Evolutionary conservation across 768 basidiomycete species (phyloP).

Genomic region (Crassisporium funariophilum): DNA sequence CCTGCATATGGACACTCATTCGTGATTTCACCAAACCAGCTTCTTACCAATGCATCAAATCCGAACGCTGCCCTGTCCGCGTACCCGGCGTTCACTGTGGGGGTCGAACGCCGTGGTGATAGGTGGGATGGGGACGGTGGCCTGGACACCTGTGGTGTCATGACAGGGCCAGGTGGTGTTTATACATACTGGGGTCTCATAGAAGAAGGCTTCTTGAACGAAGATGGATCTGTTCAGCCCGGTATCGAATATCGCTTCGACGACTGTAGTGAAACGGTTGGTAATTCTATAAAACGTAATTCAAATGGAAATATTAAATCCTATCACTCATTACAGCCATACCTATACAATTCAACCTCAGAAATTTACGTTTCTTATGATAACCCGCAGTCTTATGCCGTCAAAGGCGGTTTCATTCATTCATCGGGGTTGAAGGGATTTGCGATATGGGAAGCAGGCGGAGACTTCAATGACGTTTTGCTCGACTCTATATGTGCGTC

Average conservation of each 20-base stretch:
- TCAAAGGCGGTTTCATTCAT: conserved; percentile 65
- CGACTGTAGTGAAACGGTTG: conserved; percentile 73
- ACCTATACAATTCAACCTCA: conserved; percentile 57
- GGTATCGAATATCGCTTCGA: conserved; percentile 60
- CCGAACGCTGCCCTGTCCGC: conserved; percentile 36
- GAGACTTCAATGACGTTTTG: conserved; percentile 62
- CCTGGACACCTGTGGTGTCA: conserved; percentile 61
- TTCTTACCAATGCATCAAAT: conserved; percentile 31
- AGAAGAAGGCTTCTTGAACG: conserved; percentile 52
- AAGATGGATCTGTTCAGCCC: conserved; percentile 38
- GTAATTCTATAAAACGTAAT: conserved; percentile 6
- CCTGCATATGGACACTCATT: conserved; percentile 85
- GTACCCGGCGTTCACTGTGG: conserved; percentile 54
- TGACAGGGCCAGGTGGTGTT: conserved; percentile 51
- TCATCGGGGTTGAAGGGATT: conserved; percentile 60
- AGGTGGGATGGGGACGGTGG: conserved; percentile 52
- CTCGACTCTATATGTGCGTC: conserved; percentile 57
- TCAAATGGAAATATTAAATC: not conserved
- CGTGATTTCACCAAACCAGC: conserved; percentile 38
- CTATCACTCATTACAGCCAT: conserved; percentile 50
- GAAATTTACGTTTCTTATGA: conserved; percentile 70
- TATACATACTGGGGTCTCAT: conserved; percentile 69
- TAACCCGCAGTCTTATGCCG: conserved; percentile 56
- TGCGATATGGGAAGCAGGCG: conserved; percentile 72
- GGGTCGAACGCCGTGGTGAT: conserved; percentile 52